Percentiles rank a stretch among this genome's conserved stretches.
These are phyloP conservation scores for Suillus brevipes DNA, from an alignment of 768 basidiomycete species.

Conservation along the genomic window DNA sequence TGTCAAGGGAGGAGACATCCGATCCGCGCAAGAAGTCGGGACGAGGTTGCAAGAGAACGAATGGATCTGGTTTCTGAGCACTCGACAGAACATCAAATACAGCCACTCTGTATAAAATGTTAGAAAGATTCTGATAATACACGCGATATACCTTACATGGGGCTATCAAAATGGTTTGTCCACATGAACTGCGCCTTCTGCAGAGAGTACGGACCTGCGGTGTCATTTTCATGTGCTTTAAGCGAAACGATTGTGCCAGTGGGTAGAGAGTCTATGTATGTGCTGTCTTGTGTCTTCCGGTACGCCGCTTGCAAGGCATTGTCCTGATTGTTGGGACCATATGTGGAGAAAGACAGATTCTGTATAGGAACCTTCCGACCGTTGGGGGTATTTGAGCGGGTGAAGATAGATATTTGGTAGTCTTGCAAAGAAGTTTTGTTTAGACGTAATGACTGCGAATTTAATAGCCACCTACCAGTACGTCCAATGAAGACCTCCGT, in stretches of 20 bases:
- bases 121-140: not conserved
- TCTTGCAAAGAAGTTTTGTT: slow-evolving; percentile 46
- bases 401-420: slow-evolving; percentile 85
- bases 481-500: slow-evolving; percentile 63
- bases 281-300: slow-evolving; percentile 71
- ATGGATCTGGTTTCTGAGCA: slow-evolving; percentile 53
- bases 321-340: slow-evolving; percentile 91
- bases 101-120: slow-evolving; percentile 59
- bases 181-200: slow-evolving; percentile 50
- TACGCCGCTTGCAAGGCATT: slow-evolving; percentile 71
- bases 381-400: slow-evolving; percentile 43
- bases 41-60: slow-evolving; percentile 86
- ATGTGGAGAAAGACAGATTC: slow-evolving; percentile 86
- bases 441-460: not conserved
- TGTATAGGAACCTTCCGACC: slow-evolving; percentile 55
- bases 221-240: slow-evolving; percentile 39
- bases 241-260: slow-evolving; percentile 81
- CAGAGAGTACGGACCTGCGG: slow-evolving; percentile 28
- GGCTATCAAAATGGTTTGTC: slow-evolving; percentile 58
- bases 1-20: slow-evolving; percentile 35
- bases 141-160: slow-evolving; percentile 54
- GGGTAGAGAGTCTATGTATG: slow-evolving; percentile 79
- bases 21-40: slow-evolving; percentile 67
- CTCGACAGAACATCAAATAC: slow-evolving; percentile 73
- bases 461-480: slow-evolving; percentile 47